These are phyloP conservation scores for Boletus rubropictus DNA, from an alignment of 768 basidiomycete genomes.

Conservation along the genomic window DNA sequence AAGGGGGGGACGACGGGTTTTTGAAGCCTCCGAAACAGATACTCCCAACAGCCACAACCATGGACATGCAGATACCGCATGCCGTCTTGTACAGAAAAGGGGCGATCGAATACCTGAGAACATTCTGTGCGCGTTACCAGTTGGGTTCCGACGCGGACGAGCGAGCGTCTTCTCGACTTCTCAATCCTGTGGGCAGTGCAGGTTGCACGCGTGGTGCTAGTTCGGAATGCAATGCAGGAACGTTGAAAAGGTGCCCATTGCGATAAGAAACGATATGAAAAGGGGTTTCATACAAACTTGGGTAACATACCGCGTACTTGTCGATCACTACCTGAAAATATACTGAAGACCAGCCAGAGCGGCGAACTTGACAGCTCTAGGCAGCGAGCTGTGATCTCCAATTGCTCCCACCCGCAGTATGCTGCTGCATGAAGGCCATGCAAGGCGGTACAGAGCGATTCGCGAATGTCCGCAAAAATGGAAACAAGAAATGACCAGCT, in stretches of 20 bases:
- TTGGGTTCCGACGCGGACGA: slow-evolving; percentile 3
- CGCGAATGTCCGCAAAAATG: not conserved
- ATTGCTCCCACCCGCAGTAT: not conserved
- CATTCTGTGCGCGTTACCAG: slow-evolving; percentile 8
- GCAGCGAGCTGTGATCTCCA: not conserved
- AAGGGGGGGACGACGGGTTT: not conserved
- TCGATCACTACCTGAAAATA: not conserved
- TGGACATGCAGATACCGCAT: slow-evolving; percentile 18
- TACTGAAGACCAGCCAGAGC: not conserved
- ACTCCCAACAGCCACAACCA: slow-evolving; percentile 11
- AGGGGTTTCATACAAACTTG: not conserved
- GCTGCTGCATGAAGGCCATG: not conserved
- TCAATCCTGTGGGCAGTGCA: slow-evolving; percentile 9
- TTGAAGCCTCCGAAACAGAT: slow-evolving; percentile 10
- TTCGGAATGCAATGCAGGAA: slow-evolving; percentile 3
- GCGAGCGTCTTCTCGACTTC: slow-evolving; percentile 16
- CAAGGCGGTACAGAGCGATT: slow-evolving; percentile 1
- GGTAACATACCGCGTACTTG: not conserved
- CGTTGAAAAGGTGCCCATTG: not conserved
- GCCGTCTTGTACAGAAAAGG: not conserved
- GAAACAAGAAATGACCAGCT: not conserved
- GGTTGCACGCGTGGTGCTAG: not conserved
- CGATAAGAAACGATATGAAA: not conserved
- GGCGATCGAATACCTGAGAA: slow-evolving; percentile 8
- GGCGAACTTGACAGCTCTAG: not conserved